These are phyloP conservation scores for Canariomyces notabilis DNA, from an alignment of 2,329 filamentous ascomycete species.

Conservation along the genomic window DNA sequence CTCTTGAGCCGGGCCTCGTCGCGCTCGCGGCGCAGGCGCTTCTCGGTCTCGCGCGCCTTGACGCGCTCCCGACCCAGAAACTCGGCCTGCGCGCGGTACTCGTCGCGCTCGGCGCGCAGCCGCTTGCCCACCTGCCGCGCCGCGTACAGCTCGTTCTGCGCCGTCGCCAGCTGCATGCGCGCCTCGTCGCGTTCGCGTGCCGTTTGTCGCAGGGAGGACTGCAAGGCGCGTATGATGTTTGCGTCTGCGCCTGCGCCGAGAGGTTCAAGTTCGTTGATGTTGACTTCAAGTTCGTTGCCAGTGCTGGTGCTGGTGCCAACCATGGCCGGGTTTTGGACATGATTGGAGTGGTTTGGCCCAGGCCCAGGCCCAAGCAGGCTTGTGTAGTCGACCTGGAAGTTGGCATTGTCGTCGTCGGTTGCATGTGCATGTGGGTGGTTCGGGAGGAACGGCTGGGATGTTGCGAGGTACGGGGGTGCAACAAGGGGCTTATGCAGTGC, in stretches of 20 bases:
- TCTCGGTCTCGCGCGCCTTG: constrained; percentile 11
- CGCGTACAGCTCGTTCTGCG: constrained; percentile 24
- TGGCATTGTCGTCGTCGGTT: too few species aligned
- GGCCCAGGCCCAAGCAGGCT: too few species aligned
- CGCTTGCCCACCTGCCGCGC: constrained; percentile 20
- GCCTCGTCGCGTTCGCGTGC: constrained; percentile 19
- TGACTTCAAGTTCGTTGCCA: not conserved
- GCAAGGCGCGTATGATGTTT: constrained; percentile 3
- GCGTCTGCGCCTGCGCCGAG: not conserved
- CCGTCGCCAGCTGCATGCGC: constrained; percentile 16
- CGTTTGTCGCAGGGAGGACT: constrained; percentile 6
- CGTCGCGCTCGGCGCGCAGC: constrained; percentile 22
- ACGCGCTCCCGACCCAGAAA: constrained; percentile 14
- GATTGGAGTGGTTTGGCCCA: too few species aligned
- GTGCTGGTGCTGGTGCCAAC: too few species aligned
- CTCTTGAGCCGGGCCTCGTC: constrained; percentile 19
- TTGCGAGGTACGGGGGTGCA: not conserved
- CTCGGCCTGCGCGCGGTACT: constrained; percentile 17
- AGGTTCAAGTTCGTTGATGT: not conserved
- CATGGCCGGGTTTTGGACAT: too few species aligned
- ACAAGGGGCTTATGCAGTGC: not conserved
- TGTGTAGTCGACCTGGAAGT: too few species aligned
- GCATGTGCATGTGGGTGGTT: too few species aligned
- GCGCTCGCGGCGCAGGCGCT: constrained; percentile 19
- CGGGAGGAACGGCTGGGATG: too few species aligned